These are phyloP conservation scores for Aspergillus tanneri DNA, from an alignment of 2,329 filamentous ascomycete genomes.

Conservation along the genomic window DNA sequence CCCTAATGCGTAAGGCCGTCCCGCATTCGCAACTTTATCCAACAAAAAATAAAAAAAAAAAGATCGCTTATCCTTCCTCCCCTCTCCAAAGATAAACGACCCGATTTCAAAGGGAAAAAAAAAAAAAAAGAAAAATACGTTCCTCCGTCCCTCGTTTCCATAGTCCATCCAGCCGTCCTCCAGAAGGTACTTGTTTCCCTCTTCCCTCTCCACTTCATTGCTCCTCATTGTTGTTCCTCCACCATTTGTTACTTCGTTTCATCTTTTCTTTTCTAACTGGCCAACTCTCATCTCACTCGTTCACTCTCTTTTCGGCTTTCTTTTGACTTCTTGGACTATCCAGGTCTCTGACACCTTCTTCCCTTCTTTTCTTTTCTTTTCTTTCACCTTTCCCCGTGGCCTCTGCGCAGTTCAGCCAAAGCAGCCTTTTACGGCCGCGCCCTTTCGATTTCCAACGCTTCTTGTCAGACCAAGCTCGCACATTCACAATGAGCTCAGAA, in stretches of 20 bases:
- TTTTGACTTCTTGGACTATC: conserved; percentile 13
- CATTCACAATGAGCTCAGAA: conserved; percentile 58
- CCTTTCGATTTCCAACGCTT: conserved; percentile 52
- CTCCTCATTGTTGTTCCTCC: conserved; percentile 6
- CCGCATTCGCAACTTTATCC: not conserved
- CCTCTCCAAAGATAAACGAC: not conserved
- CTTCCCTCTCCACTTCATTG: conserved; percentile 6
- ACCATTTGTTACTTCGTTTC: conserved; percentile 10
- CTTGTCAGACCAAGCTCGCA: conserved; percentile 42
- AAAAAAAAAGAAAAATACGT: conserved; percentile 12
- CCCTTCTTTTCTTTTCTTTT: conserved; percentile 17
- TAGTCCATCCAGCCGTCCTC: conserved; percentile 8
- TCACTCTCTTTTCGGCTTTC: conserved; percentile 19
- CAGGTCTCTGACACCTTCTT: conserved; percentile 14
- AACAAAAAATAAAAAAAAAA: too few relatives aligned
- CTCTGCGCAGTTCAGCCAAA: conserved; percentile 45
- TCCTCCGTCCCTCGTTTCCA: too few relatives aligned
- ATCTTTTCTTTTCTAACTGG: conserved; percentile 11
- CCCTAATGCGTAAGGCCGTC: not conserved
- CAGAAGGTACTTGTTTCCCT: not conserved
- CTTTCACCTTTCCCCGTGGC: conserved; percentile 38
- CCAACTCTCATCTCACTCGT: conserved; percentile 32
- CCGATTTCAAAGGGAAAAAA: not conserved
- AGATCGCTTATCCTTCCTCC: not conserved
- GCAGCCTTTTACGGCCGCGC: conserved; percentile 45